Conservation (phyloP, 2,329 filamentous ascomycete genomes). For the Immersiporthe knoxdaviesiana region DNA sequence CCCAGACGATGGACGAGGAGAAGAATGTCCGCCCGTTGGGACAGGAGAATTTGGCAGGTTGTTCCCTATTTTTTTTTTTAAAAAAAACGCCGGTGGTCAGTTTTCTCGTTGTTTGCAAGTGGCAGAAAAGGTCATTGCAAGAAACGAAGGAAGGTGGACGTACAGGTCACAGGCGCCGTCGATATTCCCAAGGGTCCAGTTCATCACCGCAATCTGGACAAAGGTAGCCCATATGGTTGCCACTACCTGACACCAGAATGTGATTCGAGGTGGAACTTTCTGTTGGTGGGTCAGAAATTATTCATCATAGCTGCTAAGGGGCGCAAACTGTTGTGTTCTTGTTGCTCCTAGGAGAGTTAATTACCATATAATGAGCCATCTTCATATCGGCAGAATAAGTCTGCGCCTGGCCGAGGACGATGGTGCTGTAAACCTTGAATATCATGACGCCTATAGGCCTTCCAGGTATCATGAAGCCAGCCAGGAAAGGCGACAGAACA, state of each 20-base stretch:
- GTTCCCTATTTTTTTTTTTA: slow-evolving; percentile 37
- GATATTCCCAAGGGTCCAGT: slow-evolving; percentile 52
- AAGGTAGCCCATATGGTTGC: slow-evolving; percentile 48
- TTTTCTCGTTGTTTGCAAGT: slow-evolving; percentile 31
- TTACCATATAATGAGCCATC: slow-evolving; percentile 42
- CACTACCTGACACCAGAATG: slow-evolving; percentile 43
- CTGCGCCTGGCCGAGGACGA: slow-evolving; percentile 43
- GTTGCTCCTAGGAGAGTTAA: too few species aligned
- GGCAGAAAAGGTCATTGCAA: slow-evolving; percentile 32
- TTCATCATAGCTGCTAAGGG: too few species aligned
- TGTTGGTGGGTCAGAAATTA: background rate
- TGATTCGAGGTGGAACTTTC: slow-evolving; percentile 48
- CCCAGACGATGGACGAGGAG: slow-evolving; percentile 60
- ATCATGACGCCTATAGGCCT: slow-evolving; percentile 59
- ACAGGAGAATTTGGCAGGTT: slow-evolving; percentile 49
- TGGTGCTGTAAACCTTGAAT: slow-evolving; percentile 55
- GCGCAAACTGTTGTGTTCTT: too few species aligned
- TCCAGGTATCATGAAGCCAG: slow-evolving; percentile 63
- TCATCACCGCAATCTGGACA: slow-evolving; percentile 51
- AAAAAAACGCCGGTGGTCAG: slow-evolving; percentile 40
- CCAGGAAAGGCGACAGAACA: slow-evolving; percentile 57
- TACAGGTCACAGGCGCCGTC: slow-evolving; percentile 50
- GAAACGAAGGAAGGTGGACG: slow-evolving; percentile 29
- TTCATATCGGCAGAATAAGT: slow-evolving; percentile 42
- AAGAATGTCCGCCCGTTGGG: slow-evolving; percentile 51